Conservation (phyloP, 1,139 yeast genomes). For the Suhomyces panamericanus region DNA sequence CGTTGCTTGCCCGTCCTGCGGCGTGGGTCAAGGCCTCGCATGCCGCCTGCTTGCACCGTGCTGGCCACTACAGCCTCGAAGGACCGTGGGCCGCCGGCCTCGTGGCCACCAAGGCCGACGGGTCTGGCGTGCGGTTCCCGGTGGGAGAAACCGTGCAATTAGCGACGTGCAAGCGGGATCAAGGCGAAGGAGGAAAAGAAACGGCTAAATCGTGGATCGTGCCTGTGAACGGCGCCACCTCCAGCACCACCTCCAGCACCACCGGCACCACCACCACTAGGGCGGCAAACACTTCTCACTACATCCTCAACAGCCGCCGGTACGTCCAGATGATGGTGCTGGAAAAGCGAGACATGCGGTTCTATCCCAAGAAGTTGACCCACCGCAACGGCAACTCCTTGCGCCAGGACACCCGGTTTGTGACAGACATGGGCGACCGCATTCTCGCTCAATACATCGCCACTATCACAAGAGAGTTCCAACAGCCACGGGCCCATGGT, state of each 20-base stretch:
- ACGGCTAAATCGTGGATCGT: constrained; percentile 9
- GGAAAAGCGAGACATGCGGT: constrained; percentile 14
- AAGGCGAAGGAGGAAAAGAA: neutral
- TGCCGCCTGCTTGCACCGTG: constrained; percentile 5
- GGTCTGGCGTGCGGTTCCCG: constrained; percentile 22
- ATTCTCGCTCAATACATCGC: constrained; percentile 16
- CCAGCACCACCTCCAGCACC: no score
- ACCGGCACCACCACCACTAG: neutral
- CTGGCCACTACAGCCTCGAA: constrained; percentile 5
- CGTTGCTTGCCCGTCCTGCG: constrained; percentile 27
- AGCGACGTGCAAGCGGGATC: constrained; percentile 14
- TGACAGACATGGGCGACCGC: constrained; percentile 16
- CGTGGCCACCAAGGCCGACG: constrained; percentile 22
- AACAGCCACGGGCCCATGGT: neutral
- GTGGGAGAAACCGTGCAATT: constrained; percentile 27
- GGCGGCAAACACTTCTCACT: constrained; percentile 13
- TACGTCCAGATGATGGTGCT: constrained; percentile 13
- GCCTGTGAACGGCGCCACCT: constrained; percentile 8
- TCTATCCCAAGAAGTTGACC: constrained; percentile 16
- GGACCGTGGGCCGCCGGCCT: constrained; percentile 30
- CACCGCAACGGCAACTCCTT: constrained; percentile 11
- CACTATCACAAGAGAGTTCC: constrained; percentile 10
- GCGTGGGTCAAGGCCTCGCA: constrained; percentile 21
- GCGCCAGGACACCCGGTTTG: constrained; percentile 14
- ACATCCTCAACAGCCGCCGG: constrained; percentile 16